Base-by-base conservation (phyloP, 345 rosid genomes). In the Corymbia maculata region DNA sequence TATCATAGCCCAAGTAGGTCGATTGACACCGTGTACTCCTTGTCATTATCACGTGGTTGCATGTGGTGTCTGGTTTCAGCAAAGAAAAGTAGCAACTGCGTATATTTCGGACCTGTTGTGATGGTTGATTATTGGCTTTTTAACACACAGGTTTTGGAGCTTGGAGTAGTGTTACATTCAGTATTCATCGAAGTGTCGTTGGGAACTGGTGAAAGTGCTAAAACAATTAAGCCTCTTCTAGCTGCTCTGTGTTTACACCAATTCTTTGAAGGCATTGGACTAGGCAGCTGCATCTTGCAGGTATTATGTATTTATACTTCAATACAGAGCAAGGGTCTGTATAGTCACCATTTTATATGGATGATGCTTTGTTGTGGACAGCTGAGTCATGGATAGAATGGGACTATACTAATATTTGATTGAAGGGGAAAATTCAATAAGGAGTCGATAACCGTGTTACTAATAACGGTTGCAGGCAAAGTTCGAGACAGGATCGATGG, bases 251-350 rank as follows among this genome's bases (percentile, higher is more conserved):
- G 95, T 61, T 96, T 96, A 88, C 97, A 96, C 87, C 98, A 96
- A 89, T 94, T 95, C 86, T 96, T 95, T 57, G 98, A 96, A 88
- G 97, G 97, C 51, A 93, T 94, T 93, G 97, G 97, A 51, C 97
- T 95, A 10, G 97, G 97, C 50, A 96, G 97, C 86, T 96, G 98
- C 94, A 93, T 95, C 88, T 89, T 95, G 47, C 94, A 94, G 90
- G 96, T 95, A 85, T 55, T 95, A 85, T 55, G 19, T n/a, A 51
- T 28, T 87, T 90, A 89, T 90, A 42, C 30, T 24, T 59, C 66
- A 59, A 59, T 59, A 59, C 66, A 13, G n/a, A 59, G 66, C n/a
- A 10, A 24, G n/a, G 66, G 66, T 26, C 14, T 59, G 30, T 11
- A 24, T 26, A 59, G 13, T 24, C 24, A 8, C 61, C 53, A 53